A percentile compares a stretch with the other conserved stretches of the same genome.
Evolutionary conservation across 345 rosid species (phyloP).

Genomic region (Clarkia xantiana): DNA sequence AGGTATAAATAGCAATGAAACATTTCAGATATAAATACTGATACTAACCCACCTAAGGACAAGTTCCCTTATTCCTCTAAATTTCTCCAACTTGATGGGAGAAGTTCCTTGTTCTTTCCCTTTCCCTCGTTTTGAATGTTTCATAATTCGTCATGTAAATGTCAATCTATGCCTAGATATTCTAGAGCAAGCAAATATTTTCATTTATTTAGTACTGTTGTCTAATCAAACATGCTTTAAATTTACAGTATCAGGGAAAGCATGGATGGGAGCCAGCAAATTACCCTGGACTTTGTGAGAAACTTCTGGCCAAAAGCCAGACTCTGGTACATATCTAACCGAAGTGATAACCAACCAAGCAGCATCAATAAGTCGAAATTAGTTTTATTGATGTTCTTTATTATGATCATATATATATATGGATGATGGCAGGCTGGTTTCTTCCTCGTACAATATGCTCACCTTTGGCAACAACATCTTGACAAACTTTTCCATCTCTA

Average conservation of each 20-base stretch:
- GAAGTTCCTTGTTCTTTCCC: constrained; percentile 1
- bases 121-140: no score
- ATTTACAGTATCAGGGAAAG: constrained; percentile 80
- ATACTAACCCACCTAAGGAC: no score
- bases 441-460: constrained; percentile 62
- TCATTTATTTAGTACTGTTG: no score
- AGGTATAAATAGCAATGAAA: no score
- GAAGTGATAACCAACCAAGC: background rate
- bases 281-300: constrained; percentile 84
- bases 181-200: no score
- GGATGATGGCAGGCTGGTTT: constrained; percentile 64
- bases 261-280: constrained; percentile 75
- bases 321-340: constrained; percentile 60
- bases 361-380: constrained; percentile 1
- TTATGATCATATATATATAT: background rate
- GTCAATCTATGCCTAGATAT: background rate
- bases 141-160: background rate
- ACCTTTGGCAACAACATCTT: constrained; percentile 73
- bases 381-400: background rate
- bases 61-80: no score
- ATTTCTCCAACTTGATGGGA: no score
- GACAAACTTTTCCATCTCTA: constrained; percentile 46
- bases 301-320: constrained; percentile 85
- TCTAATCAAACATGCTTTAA: constrained; percentile 2
- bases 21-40: no score